Conservation (phyloP, 2,329 filamentous ascomycete genomes). For the Coniochaeta sp. region DNA sequence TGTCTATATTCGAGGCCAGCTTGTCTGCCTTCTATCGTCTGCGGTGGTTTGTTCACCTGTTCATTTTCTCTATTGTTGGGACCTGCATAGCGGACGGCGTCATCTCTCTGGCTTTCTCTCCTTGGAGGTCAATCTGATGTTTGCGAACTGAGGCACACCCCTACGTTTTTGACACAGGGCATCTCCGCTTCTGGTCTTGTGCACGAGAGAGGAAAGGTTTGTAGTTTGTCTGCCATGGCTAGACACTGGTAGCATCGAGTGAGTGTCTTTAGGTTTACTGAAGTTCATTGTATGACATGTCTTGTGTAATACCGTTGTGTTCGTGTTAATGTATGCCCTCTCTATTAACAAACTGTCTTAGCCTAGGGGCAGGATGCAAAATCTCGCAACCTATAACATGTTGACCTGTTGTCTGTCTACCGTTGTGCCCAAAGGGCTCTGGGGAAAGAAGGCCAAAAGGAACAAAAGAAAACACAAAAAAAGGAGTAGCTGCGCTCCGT, state of each 20-base stretch:
- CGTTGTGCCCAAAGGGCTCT: background rate
- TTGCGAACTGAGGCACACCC: background rate
- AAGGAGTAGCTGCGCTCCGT: conserved; percentile 1
- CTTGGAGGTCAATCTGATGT: background rate
- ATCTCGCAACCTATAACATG: background rate
- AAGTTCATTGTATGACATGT: background rate
- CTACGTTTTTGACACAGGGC: background rate
- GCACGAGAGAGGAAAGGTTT: no score
- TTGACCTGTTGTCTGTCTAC: background rate
- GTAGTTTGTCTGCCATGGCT: background rate
- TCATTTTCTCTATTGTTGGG: background rate
- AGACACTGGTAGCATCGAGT: background rate
- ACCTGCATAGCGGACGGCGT: conserved; percentile 1
- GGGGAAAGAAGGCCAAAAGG: background rate
- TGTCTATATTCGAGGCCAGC: background rate
- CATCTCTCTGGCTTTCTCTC: background rate
- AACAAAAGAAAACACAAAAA: background rate
- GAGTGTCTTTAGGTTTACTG: background rate
- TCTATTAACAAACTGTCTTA: background rate
- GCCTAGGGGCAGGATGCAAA: background rate
- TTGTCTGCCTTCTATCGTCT: background rate
- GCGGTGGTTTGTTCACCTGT: background rate
- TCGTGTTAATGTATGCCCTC: background rate
- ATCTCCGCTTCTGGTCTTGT: background rate
- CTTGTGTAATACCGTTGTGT: no score